These are phyloP conservation scores for Russula lepida DNA, from an alignment of 768 basidiomycete species.

Conservation along the genomic window DNA sequence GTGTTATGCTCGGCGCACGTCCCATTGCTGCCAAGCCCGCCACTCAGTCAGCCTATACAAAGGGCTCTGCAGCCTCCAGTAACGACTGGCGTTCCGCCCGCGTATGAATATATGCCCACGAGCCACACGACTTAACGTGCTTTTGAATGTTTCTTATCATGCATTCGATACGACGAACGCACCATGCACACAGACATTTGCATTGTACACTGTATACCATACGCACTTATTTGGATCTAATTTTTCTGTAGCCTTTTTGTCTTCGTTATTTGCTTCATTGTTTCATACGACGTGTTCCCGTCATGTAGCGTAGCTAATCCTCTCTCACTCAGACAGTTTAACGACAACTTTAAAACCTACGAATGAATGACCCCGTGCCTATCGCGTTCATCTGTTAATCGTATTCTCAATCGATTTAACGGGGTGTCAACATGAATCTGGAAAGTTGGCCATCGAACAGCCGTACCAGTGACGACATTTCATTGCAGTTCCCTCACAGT, in stretches of 20 bases:
- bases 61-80: conserved; percentile 25
- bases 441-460: not conserved
- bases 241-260: conserved; percentile 19
- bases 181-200: conserved; percentile 14
- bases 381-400: not conserved
- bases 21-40: conserved; percentile 19
- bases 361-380: conserved; percentile 8
- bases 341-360: not conserved
- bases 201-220: conserved; percentile 17
- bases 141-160: conserved; percentile 8
- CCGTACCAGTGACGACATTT: not conserved
- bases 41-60: not conserved
- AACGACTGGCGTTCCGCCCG: conserved; percentile 53
- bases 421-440: not conserved
- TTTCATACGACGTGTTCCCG: conserved; percentile 4
- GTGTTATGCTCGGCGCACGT: conserved; percentile 68
- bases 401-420: not conserved
- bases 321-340: conserved; percentile 3
- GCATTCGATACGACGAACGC: conserved; percentile 14
- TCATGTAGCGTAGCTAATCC: conserved; percentile 19
- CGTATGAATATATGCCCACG: conserved; percentile 28
- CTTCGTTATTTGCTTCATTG: conserved; percentile 8
- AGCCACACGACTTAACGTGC: not conserved
- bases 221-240: conserved; percentile 23
- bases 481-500: not conserved